Conservation (phyloP, 768 basidiomycete species). For the Pholiota conissans region DNA sequence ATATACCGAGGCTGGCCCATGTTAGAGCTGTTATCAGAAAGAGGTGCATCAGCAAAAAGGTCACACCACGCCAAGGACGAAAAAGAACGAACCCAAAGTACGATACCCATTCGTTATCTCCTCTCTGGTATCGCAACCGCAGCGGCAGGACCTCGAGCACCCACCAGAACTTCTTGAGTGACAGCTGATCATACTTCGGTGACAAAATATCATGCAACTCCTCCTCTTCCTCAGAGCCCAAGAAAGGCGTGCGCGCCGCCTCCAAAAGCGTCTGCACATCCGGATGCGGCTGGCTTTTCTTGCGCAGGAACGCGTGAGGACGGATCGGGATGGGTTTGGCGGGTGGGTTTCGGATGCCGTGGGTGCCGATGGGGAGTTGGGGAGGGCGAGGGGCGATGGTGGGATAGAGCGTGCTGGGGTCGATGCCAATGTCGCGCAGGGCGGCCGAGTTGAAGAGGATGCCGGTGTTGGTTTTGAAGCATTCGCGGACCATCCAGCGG, state of each 20-base stretch:
- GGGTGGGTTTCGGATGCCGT: conserved; percentile 26
- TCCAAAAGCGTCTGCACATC: conserved; percentile 14
- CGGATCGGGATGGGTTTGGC: conserved; percentile 24
- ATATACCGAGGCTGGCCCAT: conserved; percentile 37
- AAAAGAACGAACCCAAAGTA: conserved; percentile 28
- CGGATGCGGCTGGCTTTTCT: conserved; percentile 10
- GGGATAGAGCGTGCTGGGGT: conserved; percentile 47
- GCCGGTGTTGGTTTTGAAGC: conserved; percentile 58
- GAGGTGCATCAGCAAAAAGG: background rate
- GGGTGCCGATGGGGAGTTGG: conserved; percentile 23
- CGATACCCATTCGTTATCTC: conserved; percentile 36
- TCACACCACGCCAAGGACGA: background rate
- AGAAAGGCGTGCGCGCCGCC: conserved; percentile 15
- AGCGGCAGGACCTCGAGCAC: conserved; percentile 58
- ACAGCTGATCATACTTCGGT: conserved; percentile 61
- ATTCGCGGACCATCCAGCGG: conserved; percentile 75
- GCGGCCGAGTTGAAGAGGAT: conserved; percentile 56
- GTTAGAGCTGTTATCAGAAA: conserved; percentile 34
- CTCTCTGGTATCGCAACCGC: conserved; percentile 36
- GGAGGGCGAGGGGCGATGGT: conserved; percentile 37
- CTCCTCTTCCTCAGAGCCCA: conserved; percentile 56
- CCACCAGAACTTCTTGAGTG: conserved; percentile 58
- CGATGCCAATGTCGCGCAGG: conserved; percentile 49
- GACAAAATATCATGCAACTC: conserved; percentile 60
- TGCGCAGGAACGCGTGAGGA: conserved; percentile 19